Evolutionary conservation across 1,139 yeast genomes (phyloP).

Genomic region (Nakaseomyces uthaithaninus): DNA sequence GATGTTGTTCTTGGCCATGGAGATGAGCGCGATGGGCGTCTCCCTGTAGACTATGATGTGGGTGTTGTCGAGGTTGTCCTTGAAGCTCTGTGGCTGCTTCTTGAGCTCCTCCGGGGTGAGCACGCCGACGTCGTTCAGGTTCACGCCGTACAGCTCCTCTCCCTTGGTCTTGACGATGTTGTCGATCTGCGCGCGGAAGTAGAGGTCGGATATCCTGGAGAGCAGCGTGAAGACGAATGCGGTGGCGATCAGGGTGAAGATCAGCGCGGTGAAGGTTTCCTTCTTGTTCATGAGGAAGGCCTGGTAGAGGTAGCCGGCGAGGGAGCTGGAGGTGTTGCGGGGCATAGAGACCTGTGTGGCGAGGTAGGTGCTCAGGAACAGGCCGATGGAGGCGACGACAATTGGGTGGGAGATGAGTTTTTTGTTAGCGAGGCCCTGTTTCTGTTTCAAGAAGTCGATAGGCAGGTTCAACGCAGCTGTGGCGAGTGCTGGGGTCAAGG

Average conservation of each 20-base stretch:
- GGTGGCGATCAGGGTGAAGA: constrained; percentile 21
- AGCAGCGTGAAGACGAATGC: constrained; percentile 29
- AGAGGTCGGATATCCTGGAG: constrained; percentile 32
- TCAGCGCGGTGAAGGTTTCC: constrained; percentile 17
- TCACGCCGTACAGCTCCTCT: constrained; percentile 44
- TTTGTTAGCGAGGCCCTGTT: constrained; percentile 45
- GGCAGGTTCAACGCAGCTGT: constrained; percentile 55
- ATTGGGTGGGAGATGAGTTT: constrained; percentile 44
- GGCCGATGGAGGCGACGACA: constrained; percentile 28
- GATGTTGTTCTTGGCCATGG: constrained; percentile 34
- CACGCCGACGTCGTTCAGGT: constrained; percentile 39
- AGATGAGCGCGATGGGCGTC: constrained; percentile 56
- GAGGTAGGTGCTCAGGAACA: constrained; percentile 27
- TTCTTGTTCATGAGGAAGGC: constrained; percentile 22
- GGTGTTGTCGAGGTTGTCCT: constrained; percentile 39
- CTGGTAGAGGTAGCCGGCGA: constrained; percentile 21
- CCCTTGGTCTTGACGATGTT: constrained; percentile 41
- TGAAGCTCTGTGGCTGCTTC: constrained; percentile 26
- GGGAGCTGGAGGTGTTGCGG: constrained; percentile 15
- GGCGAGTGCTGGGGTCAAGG: constrained; percentile 47
- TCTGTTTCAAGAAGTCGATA: constrained; percentile 54
- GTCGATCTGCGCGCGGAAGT: constrained; percentile 41
- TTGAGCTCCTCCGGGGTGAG: constrained; percentile 26
- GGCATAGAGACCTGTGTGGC: constrained; percentile 20
- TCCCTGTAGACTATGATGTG: constrained; percentile 52